These are phyloP conservation scores for Echites panduratus DNA, from an alignment of 257 asterid genomes.

Conservation along the genomic window DNA sequence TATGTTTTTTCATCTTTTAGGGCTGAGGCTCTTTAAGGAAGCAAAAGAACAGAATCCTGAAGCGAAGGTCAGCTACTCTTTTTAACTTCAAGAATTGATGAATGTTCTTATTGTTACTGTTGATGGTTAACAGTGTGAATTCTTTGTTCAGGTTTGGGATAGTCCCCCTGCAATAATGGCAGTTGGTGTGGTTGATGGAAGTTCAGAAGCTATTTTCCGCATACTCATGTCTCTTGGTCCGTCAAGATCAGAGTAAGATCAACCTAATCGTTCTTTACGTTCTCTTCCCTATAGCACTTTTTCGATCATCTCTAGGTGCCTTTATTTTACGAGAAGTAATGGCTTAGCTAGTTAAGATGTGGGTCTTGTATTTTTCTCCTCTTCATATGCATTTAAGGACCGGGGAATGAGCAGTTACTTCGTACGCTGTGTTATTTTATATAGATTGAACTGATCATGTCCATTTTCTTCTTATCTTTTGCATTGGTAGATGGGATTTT, in stretches of 20 bases:
- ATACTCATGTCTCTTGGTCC: constrained; percentile 95
- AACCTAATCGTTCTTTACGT: not conserved
- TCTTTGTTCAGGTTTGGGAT: constrained; percentile 51
- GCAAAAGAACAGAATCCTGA: constrained; percentile 62
- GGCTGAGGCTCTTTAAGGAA: constrained; percentile 87
- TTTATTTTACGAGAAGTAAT: too few relatives aligned
- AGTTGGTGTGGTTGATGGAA: constrained; percentile 87
- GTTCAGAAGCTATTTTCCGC: constrained; percentile 90
- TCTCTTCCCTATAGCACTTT: not conserved
- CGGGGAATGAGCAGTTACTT: not conserved
- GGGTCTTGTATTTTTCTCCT: not conserved
- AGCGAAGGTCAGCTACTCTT: constrained; percentile 41
- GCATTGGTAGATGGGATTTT: constrained; percentile 80
- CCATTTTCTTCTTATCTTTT: constrained; percentile 2
- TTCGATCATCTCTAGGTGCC: not conserved
- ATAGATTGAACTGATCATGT: not conserved
- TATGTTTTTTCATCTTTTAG: constrained; percentile 32
- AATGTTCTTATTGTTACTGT: not conserved
- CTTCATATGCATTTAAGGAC: not conserved
- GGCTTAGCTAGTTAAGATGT: not conserved
- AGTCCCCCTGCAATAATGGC: constrained; percentile 93
- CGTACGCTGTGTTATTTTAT: not conserved
- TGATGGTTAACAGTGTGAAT: constrained; percentile 4
- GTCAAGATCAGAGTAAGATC: constrained; percentile 88
- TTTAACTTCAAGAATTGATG: constrained; percentile 1